These are phyloP conservation scores for Venturia oleaginea DNA, from an alignment of 2,329 filamentous ascomycete species.

Conservation along the genomic window DNA sequence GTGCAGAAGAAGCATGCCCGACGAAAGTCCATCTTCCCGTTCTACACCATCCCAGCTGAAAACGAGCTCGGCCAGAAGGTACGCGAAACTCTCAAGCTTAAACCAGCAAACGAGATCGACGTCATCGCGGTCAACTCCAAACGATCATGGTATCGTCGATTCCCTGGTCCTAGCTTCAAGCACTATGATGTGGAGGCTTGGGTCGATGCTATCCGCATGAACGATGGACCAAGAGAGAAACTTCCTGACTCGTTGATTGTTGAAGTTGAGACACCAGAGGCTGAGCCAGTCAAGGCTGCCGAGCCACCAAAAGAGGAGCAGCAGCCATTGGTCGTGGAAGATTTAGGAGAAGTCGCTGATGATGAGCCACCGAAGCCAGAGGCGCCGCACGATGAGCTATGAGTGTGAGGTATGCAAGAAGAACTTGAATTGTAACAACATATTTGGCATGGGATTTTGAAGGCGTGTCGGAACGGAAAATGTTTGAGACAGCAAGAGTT, in stretches of 20 bases:
- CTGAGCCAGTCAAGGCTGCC: constrained; percentile 4
- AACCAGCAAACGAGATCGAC: constrained; percentile 47
- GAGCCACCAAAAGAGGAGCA: constrained; percentile 6
- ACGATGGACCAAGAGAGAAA: constrained; percentile 71
- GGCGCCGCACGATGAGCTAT: constrained; percentile 4
- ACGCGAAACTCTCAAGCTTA: constrained; percentile 53
- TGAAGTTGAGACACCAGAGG: background rate
- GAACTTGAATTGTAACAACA: background rate
- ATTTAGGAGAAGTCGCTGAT: background rate
- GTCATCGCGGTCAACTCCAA: constrained; percentile 78
- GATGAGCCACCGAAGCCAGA: constrained; percentile 5
- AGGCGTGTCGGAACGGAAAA: background rate
- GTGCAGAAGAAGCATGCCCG: constrained; percentile 67
- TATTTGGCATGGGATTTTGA: background rate
- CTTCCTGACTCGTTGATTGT: constrained; percentile 32
- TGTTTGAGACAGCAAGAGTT: background rate
- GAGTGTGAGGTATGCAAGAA: background rate
- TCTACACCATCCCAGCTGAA: constrained; percentile 62
- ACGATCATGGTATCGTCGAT: constrained; percentile 76
- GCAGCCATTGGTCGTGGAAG: background rate
- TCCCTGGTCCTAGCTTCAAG: constrained; percentile 49
- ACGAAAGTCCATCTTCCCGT: constrained; percentile 65
- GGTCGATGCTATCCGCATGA: constrained; percentile 86
- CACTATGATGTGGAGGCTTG: constrained; percentile 63
- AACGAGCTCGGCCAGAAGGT: constrained; percentile 50